Conservation (phyloP, 352 stramenopile species). For the Phytopythium aichiense region DNA sequence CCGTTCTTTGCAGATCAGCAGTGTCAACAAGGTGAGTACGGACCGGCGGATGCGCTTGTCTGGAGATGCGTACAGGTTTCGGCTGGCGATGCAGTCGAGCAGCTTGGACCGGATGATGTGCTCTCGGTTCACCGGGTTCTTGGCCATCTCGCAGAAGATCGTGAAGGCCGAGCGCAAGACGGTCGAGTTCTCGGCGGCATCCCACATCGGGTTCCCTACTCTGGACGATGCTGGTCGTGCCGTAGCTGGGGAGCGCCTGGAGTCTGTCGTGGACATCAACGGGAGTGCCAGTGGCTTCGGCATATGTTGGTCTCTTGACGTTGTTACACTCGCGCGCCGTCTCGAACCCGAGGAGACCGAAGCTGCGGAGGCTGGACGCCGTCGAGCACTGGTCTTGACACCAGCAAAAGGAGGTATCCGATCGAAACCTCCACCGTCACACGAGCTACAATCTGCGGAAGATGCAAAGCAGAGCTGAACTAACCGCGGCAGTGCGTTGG, state of each 20-base stretch:
- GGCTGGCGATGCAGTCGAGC: constrained; percentile 47
- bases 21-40: constrained; percentile 53
- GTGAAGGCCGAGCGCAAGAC: constrained; percentile 39
- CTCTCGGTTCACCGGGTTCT: constrained; percentile 49
- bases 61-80: constrained; percentile 48
- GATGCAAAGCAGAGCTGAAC: constrained; percentile 48
- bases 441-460: background rate
- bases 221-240: background rate
- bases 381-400: background rate
- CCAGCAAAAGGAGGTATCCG: background rate
- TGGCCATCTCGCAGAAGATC: constrained; percentile 60
- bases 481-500: constrained; percentile 41
- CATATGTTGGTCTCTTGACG: background rate
- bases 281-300: background rate
- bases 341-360: background rate
- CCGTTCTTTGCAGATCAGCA: constrained; percentile 55
- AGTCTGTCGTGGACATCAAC: background rate
- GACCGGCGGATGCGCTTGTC: constrained; percentile 57
- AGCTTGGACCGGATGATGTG: constrained; percentile 61
- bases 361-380: background rate
- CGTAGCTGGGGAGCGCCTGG: background rate
- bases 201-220: background rate
- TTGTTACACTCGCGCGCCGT: background rate
- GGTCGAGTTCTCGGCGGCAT: constrained; percentile 2
- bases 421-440: background rate